Evolutionary conservation across 2,329 filamentous ascomycete species (phyloP).

Genomic region (Penicillium sp.): DNA sequence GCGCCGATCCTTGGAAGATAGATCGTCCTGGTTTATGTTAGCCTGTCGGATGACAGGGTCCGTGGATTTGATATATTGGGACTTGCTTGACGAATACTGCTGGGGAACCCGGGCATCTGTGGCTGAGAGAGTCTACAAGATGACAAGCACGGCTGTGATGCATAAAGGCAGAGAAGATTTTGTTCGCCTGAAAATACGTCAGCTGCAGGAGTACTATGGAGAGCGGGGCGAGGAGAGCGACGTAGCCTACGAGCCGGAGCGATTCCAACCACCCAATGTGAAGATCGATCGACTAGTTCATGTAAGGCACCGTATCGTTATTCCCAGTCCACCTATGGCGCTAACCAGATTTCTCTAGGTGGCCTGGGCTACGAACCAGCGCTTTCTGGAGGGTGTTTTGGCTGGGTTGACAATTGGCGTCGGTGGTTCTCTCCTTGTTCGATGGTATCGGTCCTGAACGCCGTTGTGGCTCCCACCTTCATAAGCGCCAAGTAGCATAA

Average conservation of each 20-base stretch:
- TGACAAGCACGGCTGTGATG: constrained; percentile 3
- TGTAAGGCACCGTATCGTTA: no score
- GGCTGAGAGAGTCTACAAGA: background rate
- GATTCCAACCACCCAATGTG: no score
- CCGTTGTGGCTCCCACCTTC: no score
- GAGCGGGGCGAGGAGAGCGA: constrained; percentile 10
- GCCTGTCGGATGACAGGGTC: constrained; percentile 1
- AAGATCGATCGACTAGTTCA: no score
- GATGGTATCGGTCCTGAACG: no score
- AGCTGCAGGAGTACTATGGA: constrained; percentile 3
- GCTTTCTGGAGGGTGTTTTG: no score
- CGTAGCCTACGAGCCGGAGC: background rate
- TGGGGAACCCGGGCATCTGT: constrained; percentile 10
- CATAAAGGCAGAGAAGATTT: constrained; percentile 3
- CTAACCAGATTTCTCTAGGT: no score
- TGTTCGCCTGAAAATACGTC: constrained; percentile 7
- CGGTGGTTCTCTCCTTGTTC: no score
- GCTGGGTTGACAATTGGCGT: no score
- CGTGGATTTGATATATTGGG: constrained; percentile 19
- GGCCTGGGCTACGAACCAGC: no score
- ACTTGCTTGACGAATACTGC: constrained; percentile 18
- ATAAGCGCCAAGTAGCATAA: no score
- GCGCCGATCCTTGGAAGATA: background rate
- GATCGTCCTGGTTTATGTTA: constrained; percentile 16
- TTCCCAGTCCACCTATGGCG: no score